Conservation (phyloP, 306 rosid genomes). For the Fagus sylvatica region DNA sequence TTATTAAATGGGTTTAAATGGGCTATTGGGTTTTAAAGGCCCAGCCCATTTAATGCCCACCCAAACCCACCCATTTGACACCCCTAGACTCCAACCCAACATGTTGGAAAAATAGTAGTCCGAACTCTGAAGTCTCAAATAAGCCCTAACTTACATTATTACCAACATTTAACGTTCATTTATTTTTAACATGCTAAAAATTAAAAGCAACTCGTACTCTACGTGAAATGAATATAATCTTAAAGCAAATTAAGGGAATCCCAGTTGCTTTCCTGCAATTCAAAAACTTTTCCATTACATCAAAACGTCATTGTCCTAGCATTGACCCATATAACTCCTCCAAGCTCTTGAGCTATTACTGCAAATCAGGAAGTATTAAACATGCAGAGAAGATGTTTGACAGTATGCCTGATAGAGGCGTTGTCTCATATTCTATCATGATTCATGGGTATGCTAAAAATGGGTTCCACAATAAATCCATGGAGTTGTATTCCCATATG, state of each 20-base stretch:
- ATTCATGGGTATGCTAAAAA: conserved; percentile 19
- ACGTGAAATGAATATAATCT: neutral
- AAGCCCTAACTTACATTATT: neutral
- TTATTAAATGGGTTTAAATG: too few species aligned
- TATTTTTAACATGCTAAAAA: neutral
- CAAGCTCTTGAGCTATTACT: neutral
- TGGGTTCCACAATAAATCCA: neutral
- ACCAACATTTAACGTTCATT: too few species aligned
- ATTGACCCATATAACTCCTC: neutral
- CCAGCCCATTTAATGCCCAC: too few species aligned
- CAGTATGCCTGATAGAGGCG: conserved; percentile 7
- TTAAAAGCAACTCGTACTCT: neutral
- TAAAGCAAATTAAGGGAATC: neutral
- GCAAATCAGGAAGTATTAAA: conserved; percentile 6
- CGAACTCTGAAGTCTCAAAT: neutral
- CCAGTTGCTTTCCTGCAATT: neutral
- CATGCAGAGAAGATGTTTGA: conserved; percentile 23
- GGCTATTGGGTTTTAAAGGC: too few species aligned
- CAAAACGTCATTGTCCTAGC: neutral
- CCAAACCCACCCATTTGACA: too few species aligned
- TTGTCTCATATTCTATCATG: conserved; percentile 21
- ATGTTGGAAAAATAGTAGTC: neutral
- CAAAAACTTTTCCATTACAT: neutral
- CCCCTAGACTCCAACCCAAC: too few species aligned
- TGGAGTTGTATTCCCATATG: conserved; percentile 7